Base-by-base conservation (phyloP, 2,329 filamentous ascomycete genomes). In the Basipetospora chlamydospora region DNA sequence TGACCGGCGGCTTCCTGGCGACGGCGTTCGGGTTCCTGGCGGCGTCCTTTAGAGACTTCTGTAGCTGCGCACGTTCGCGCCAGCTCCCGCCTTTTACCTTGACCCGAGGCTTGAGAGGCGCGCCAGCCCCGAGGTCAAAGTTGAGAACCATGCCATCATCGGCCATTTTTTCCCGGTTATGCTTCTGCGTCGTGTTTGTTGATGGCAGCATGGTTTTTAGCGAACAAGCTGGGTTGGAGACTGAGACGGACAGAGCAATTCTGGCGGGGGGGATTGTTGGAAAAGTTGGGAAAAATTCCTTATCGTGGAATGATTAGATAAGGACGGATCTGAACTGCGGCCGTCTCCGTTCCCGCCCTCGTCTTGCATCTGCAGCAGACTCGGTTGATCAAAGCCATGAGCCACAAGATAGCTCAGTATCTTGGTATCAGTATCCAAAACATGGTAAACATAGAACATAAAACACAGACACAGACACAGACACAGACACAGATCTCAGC, bases 141-240 rank as follows among this genome's bases (percentile, higher is more conserved):
- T 96, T 96, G 53, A 96, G 66, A 39, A 95, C 71, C 74, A 98
- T 81, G 47, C 86, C 86, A 76, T 93, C 83, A 64, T 96, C 87
- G 35, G 83, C 83, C 87, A 96, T 95, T 42, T 40, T 51, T 41
- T 38, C 29, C 42, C 38, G 26, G 33, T 17, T 25, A 5, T 28
- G n/a, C 32, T 11, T 3, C 6, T 13, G 9, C 21, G 23, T 13
- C 13, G 6, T 6, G n/a, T 17, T 15, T 15, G 25, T 34, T 34
- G 17, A 12, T 9, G 30, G 18, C 16, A 13, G 20, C 21, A 3
- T 10, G 32, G 6, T 17, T 22, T 33, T 4, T 18, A 25, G 2
- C 21, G 12, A 13, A 21, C 13, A 33, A 25, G 29, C 23, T 37
- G 26, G 34, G 18, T 17, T 17, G 26, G 34, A n/a, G n/a, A 3